phyloP scores from a whole-genome alignment of 2,329 filamentous ascomycete species.

The Epichloe aotearoae region DNA sequence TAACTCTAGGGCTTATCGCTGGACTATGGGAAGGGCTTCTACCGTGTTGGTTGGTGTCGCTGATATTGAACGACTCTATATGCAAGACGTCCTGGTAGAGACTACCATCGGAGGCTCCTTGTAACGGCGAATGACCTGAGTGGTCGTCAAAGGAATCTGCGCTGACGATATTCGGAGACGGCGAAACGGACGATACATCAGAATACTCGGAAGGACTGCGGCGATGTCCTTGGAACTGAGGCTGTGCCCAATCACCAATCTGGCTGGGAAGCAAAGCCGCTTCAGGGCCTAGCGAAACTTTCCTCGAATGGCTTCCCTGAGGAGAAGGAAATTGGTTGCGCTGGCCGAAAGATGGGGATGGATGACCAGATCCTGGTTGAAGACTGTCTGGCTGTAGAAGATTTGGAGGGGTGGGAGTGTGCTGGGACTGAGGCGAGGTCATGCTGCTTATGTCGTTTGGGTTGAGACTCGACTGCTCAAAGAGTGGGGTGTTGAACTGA shows the following conservation, averaged over 20 bases:
- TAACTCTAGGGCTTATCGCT: conserved; percentile 50
- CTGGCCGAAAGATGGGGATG: conserved; percentile 44
- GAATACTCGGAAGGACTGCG: conserved; percentile 83
- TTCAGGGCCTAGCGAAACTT: conserved; percentile 44
- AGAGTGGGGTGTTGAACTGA: conserved; percentile 49
- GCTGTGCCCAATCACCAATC: conserved; percentile 37
- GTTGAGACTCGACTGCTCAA: conserved; percentile 34
- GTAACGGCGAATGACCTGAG: conserved; percentile 64
- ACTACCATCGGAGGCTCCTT: conserved; percentile 56
- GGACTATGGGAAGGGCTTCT: conserved; percentile 69
- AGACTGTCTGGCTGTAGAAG: conserved; percentile 36
- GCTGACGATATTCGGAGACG: conserved; percentile 68
- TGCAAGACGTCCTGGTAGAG: conserved; percentile 68
- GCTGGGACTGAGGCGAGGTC: conserved; percentile 40
- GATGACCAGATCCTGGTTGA: conserved; percentile 35
- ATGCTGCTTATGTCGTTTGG: conserved; percentile 38
- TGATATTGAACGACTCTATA: conserved; percentile 70
- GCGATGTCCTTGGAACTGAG: conserved; percentile 67
- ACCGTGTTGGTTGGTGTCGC: conserved; percentile 58
- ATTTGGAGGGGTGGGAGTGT: conserved; percentile 43
- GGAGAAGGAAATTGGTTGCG: conserved; percentile 42
- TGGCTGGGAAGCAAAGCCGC: conserved; percentile 42
- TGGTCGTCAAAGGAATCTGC: conserved; percentile 68
- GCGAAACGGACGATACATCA: conserved; percentile 74
- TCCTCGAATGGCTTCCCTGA: conserved; percentile 37